Evolutionary conservation across 495 filamentous ascomycete genomes (phyloP).

Genomic region (Xylaria acuta): DNA sequence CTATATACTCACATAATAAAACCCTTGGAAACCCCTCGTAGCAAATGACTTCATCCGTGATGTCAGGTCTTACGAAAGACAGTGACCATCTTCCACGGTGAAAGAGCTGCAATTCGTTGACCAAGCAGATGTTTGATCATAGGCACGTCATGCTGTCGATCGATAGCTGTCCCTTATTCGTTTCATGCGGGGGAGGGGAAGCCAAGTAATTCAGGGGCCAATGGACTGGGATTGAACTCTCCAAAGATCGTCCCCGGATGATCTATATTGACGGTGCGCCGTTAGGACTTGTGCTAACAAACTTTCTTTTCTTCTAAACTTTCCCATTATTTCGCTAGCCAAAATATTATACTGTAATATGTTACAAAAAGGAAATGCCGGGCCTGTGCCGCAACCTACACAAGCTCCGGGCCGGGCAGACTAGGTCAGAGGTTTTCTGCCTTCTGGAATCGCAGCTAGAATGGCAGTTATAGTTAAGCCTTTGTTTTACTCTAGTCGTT

Average conservation of each 20-base stretch:
- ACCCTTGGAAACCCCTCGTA: background rate
- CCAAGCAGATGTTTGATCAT: slow-evolving; percentile 14
- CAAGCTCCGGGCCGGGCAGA: background rate
- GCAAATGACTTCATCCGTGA: slow-evolving; percentile 23
- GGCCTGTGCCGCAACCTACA: background rate
- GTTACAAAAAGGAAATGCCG: background rate
- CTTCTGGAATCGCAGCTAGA: background rate
- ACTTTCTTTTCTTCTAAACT: background rate
- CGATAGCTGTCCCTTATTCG: background rate
- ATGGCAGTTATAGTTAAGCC: background rate
- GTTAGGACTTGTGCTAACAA: background rate
- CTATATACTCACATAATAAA: slow-evolving; percentile 15
- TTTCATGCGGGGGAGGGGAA: slow-evolving; percentile 20
- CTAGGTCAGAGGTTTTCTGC: background rate
- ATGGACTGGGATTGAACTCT: background rate
- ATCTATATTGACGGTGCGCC: background rate
- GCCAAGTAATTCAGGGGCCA: background rate
- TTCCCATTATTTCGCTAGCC: background rate
- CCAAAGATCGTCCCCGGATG: background rate
- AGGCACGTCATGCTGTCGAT: slow-evolving; percentile 24
- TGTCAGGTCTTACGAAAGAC: slow-evolving; percentile 13
- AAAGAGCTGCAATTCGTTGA: slow-evolving; percentile 17
- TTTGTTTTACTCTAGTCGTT: background rate
- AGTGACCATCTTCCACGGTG: background rate
- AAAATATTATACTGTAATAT: background rate